Evolutionary conservation across 495 filamentous ascomycete species (phyloP), one percentile per base, ranked within the genome.

Genomic region (Tetracladium marchalianum): DNA sequence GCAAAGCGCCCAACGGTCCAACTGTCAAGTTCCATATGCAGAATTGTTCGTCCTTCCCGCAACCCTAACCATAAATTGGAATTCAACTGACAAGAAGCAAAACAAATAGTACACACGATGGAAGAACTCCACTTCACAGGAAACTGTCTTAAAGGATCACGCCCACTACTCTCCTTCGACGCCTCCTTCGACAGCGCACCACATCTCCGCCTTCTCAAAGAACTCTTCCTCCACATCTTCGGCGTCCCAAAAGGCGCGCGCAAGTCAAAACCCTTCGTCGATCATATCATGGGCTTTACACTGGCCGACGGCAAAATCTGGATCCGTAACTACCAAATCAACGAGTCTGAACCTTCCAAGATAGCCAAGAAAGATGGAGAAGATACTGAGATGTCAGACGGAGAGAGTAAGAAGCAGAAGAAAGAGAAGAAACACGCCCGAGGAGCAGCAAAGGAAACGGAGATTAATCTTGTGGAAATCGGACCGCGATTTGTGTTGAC

Each of bases 131-230:
- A 95, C 57, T 98, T 99, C 61, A 87, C 86, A 15, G 92, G 92
- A 31, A 99, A 99, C 69, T 95, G 89, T 62, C 68, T 99, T 41
- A 94, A 92, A 66, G 93, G 92, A 41, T 90, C 86, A 12, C 73
- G 92, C n/a, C 89, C 93, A n/a, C 66, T 99, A 22, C 78, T 97
- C 44, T 88, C 86, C 46, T 99, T 99, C 62, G 90, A 96, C 63
- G 72, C 72, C 43, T 72, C 76, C 33, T 99, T 99, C 65, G 85
- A 90, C 47, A 72, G 73, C 47, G 75, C 80, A 51, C 78, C 85
- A 0, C 74, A 87, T 56, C 71, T 84, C 18, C 70, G 72, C 35
- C 66, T 92, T 52, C 76, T 90, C 55, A 85, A 85, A 66, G 93
- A 95, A 64, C 76, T 97, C 58, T 80, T 97, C 57, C 73, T 82